phyloP scores from a whole-genome alignment of 192 early-diverging fungal species.

The Linderina pennispora region DNA sequence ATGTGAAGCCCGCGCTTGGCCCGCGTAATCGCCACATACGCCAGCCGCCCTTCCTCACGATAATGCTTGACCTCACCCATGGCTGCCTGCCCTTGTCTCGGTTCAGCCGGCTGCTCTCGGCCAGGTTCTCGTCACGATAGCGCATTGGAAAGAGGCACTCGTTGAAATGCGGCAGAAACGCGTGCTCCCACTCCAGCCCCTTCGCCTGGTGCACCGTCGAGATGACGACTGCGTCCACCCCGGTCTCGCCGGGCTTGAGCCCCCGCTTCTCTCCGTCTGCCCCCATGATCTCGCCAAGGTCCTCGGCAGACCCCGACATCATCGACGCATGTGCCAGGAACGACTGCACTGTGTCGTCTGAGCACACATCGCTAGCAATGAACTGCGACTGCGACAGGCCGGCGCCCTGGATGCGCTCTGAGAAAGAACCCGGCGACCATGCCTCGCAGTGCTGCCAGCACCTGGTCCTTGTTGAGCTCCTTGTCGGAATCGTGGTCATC shows the following conservation, averaged over 20 bases:
- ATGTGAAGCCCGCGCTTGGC: constrained; percentile 36
- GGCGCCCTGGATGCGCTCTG: too few relatives aligned
- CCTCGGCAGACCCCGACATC: constrained; percentile 35
- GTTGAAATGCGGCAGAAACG: constrained; percentile 41
- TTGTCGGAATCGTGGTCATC: too few relatives aligned
- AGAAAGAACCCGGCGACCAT: too few relatives aligned
- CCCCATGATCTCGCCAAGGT: constrained; percentile 10
- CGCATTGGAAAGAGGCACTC: constrained; percentile 42
- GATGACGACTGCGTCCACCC: constrained; percentile 20
- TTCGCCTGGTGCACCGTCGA: constrained; percentile 45
- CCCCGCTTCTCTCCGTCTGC: neutral
- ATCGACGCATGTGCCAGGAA: constrained; percentile 34
- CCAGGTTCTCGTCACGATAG: constrained; percentile 19
- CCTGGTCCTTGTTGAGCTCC: too few relatives aligned
- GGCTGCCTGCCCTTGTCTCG: too few relatives aligned
- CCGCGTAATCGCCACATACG: constrained; percentile 41
- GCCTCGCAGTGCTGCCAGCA: too few relatives aligned
- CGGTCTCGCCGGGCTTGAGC: neutral
- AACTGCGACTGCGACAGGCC: too few relatives aligned
- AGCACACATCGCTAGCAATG: too few relatives aligned
- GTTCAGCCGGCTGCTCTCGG: too few relatives aligned
- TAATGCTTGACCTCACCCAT: constrained; percentile 14
- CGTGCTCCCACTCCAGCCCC: constrained; percentile 40
- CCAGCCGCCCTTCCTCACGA: constrained; percentile 37
- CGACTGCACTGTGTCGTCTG: too few relatives aligned